These are phyloP conservation scores for Biancaea sappan DNA, from an alignment of 306 rosid species.

Conservation along the genomic window DNA sequence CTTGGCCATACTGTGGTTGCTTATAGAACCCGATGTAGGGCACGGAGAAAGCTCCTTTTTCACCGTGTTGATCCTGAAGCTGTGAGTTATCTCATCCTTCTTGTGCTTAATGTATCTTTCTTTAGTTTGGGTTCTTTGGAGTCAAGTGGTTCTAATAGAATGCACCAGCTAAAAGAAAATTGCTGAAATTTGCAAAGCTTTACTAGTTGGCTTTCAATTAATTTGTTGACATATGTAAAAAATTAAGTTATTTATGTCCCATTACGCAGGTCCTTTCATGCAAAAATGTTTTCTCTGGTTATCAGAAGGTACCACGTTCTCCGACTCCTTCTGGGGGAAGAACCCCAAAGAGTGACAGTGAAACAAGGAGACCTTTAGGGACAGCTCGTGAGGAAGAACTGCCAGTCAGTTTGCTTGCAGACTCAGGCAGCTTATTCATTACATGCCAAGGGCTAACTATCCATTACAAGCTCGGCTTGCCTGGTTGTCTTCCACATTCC, in stretches of 20 bases:
- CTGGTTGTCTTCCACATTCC: conserved; percentile 67
- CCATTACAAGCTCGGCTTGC: conserved; percentile 89
- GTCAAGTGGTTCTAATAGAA: conserved; percentile 14
- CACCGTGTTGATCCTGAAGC: conserved; percentile 95
- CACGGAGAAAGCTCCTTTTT: conserved; percentile 84
- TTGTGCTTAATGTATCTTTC: conserved; percentile 11
- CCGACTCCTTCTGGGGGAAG: conserved; percentile 84
- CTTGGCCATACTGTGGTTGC: conserved; percentile 97
- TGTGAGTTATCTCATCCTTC: conserved; percentile 47
- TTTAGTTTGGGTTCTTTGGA: conserved; percentile 17
- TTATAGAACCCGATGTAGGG: conserved; percentile 95
- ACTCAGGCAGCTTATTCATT: conserved; percentile 78
- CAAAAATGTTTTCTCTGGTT: conserved; percentile 82
- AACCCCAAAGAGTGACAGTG: conserved; percentile 92
- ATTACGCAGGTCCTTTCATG: conserved; percentile 80
- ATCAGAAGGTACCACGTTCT: conserved; percentile 92
- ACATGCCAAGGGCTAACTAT: conserved; percentile 77
- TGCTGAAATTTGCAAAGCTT: neutral
- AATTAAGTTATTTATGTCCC: conserved; percentile 6
- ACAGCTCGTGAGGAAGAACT: conserved; percentile 70
- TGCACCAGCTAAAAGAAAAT: neutral
- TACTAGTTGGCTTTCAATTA: neutral
- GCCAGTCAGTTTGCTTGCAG: conserved; percentile 74
- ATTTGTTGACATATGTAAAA: neutral
- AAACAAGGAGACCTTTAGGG: conserved; percentile 66